Evolutionary conservation across 768 basidiomycete species (phyloP).

Genomic region (Coprinopsis strossmayeri): DNA sequence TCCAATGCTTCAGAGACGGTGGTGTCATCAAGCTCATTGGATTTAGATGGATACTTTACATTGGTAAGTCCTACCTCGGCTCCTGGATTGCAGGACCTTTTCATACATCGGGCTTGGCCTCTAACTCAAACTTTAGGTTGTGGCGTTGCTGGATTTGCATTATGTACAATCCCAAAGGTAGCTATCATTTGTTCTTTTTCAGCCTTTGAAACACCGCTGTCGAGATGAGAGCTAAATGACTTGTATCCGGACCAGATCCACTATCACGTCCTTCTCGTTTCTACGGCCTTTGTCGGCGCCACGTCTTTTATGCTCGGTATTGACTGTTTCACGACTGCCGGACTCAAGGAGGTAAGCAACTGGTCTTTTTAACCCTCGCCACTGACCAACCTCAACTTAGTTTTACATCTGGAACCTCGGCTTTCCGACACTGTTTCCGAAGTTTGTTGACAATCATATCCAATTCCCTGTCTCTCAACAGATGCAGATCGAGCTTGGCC

Average conservation of each 20-base stretch:
- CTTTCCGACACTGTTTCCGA: constrained; percentile 73
- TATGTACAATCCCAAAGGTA: constrained; percentile 77
- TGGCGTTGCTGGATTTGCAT: constrained; percentile 71
- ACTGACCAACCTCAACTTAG: constrained; percentile 29
- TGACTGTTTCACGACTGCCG: constrained; percentile 89
- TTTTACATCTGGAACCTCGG: constrained; percentile 97
- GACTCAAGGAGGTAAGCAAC: constrained; percentile 78
- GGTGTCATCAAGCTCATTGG: constrained; percentile 76
- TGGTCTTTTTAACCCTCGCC: constrained; percentile 7
- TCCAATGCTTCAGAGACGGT: constrained; percentile 79
- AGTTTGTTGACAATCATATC: constrained; percentile 59
- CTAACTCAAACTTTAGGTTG: constrained; percentile 37
- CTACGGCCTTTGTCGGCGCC: constrained; percentile 87
- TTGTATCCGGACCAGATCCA: constrained; percentile 43
- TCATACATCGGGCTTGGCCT: constrained; percentile 3
- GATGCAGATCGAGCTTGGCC: constrained; percentile 91
- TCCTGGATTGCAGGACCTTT: constrained; percentile 9
- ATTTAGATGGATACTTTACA: constrained; percentile 84
- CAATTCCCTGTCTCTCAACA: constrained; percentile 81
- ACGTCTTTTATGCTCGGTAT: constrained; percentile 89
- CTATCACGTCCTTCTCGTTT: constrained; percentile 79
- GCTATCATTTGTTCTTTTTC: constrained; percentile 13
- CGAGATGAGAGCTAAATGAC: constrained; percentile 15
- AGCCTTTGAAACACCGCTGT: constrained; percentile 11
- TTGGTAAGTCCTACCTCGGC: constrained; percentile 41